A percentile compares a stretch with the other conserved stretches of the same genome.
Evolutionary conservation across 805 yeast genomes (phyloP).

Genomic region (Cyberlindnera lachancei): DNA sequence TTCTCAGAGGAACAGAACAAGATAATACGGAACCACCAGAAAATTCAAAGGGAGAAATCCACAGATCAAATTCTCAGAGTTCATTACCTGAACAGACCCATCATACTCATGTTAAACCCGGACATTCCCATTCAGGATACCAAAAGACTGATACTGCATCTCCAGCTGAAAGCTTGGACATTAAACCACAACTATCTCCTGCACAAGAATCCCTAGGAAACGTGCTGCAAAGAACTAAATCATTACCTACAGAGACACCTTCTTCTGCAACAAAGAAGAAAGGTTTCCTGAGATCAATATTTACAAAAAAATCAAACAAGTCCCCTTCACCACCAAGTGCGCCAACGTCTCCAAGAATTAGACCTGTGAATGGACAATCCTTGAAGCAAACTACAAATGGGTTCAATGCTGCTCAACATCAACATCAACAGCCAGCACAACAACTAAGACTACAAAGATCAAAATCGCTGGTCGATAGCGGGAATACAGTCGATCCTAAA

Average conservation of each 20-base stretch:
- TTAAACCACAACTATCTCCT: constrained; percentile 6
- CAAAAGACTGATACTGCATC: background rate
- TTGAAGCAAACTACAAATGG: background rate
- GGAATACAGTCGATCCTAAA: constrained; percentile 34
- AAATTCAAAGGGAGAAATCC: too few relatives aligned
- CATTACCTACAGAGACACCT: constrained; percentile 22
- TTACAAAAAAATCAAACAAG: constrained; percentile 24
- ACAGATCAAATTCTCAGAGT: too few relatives aligned
- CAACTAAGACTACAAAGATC: constrained; percentile 7
- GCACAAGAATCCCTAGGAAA: constrained; percentile 8
- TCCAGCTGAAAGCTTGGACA: background rate
- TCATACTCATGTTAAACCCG: constrained; percentile 1
- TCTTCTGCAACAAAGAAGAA: constrained; percentile 20
- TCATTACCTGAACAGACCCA: constrained; percentile 6
- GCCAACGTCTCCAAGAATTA: background rate
- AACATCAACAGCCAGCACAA: too few relatives aligned
- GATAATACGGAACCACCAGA: constrained; percentile 15
- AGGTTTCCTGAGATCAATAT: constrained; percentile 31
- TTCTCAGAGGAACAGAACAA: constrained; percentile 33
- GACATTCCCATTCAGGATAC: background rate
- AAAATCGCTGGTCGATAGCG: constrained; percentile 9
- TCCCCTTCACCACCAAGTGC: constrained; percentile 3
- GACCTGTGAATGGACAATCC: background rate
- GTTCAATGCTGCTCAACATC: background rate
- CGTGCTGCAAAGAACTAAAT: constrained; percentile 23